Evolutionary conservation across 176 grass and related monocot genomes (phyloP), one percentile per base, ranked within the genome.

Genomic region (Aegilops bicornis): DNA sequence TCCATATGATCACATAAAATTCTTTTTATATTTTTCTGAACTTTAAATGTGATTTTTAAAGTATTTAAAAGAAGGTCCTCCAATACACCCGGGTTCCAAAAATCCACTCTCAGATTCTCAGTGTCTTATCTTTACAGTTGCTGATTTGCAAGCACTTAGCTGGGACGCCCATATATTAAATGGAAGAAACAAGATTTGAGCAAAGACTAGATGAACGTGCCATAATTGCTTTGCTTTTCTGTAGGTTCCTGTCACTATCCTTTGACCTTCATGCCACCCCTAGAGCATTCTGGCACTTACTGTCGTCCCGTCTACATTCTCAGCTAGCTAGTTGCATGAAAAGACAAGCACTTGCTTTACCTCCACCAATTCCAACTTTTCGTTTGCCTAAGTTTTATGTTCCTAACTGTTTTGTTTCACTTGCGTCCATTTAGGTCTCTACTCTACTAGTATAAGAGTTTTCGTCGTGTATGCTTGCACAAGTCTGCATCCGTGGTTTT

Each of bases 301-400:
- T 87, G 42, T 73, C 75, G 75, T 87, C 20, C 67, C 75, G 75
- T 87, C 20, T 43, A n/a, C 73, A 43, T 23, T 73, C 31, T 86
- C 79, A 73, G 6, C 56, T 16, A 50, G 47, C 47, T 90, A 86
- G 82, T 64, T 83, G 72, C 79, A 82, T 83, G 42, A 66, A 79
- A 87, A 47, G 42, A 27, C 74, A 45, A 16, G 30, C 27, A 65
- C 27, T 54, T 39, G 17, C 10, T n/a, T 25, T 17, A 50, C 29
- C 23, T 86, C 20, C 37, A 77, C n/a, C 25, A 5, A 71, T 64
- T 2, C 12, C 33, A 65, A 32, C 14, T 71, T 42, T 89, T 54
- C 15, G 4, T 62, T 1, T 69, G 2, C 42, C 5, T 17, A 52
- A 36, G 17, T 39, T 22, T 67, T 22, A 13, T 82, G 7, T 39